Conservation (phyloP, 2,329 filamentous ascomycete species). For the Aspergillus fijiensis region DNA sequence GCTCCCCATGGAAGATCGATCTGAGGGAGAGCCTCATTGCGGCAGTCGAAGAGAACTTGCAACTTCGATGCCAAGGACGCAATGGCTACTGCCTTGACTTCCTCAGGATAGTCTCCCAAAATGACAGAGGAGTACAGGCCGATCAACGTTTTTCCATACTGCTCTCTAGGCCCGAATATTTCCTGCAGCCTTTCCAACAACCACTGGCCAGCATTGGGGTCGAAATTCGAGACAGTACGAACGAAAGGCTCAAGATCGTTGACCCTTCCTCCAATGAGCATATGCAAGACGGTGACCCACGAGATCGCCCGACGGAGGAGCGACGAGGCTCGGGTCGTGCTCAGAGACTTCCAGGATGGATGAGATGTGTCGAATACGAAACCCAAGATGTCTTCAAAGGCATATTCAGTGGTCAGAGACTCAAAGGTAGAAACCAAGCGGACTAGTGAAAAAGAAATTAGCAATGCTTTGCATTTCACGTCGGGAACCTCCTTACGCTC, state of each 20-base stretch:
- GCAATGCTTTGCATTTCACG: background rate
- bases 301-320: conserved; percentile 37
- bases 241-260: conserved; percentile 24
- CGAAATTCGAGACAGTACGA: conserved; percentile 27
- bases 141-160: conserved; percentile 25
- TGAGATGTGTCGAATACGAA: conserved; percentile 29
- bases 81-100: conserved; percentile 31
- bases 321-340: conserved; percentile 33
- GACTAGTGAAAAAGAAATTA: conserved; percentile 19
- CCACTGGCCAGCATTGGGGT: conserved; percentile 38
- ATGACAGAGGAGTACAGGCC: conserved; percentile 34
- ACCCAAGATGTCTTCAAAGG: conserved; percentile 28
- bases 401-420: conserved; percentile 24
- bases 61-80: conserved; percentile 36
- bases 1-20: conserved; percentile 30
- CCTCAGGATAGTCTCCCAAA: conserved; percentile 23
- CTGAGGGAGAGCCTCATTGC: conserved; percentile 15
- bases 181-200: conserved; percentile 33
- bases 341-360: conserved; percentile 28
- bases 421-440: conserved; percentile 22
- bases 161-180: conserved; percentile 21
- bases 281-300: conserved; percentile 31
- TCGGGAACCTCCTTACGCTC: conserved; percentile 28
- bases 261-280: conserved; percentile 21
- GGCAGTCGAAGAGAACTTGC: conserved; percentile 26